A percentile compares a stretch with the other conserved stretches of the same genome.
Evolutionary conservation across 768 basidiomycete species (phyloP).

Genomic region (Russula emetica): DNA sequence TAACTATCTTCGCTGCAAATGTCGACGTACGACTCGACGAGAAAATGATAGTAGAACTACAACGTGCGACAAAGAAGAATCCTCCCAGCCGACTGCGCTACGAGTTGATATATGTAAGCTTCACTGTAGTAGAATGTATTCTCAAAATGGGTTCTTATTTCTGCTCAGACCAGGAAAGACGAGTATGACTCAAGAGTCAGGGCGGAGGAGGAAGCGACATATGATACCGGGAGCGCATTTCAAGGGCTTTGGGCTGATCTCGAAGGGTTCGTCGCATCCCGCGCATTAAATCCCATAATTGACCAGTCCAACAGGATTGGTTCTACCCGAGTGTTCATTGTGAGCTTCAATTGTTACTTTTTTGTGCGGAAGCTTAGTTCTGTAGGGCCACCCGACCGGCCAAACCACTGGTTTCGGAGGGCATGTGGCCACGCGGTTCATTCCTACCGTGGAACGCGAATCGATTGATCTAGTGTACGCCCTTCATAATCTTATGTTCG

Average conservation of each 20-base stretch:
- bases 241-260: slow-evolving; percentile 83
- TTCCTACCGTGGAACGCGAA: no score
- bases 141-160: neutral
- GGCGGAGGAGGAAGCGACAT: slow-evolving; percentile 48
- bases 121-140: slow-evolving; percentile 6
- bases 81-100: slow-evolving; percentile 72
- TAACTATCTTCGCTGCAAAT: slow-evolving; percentile 63
- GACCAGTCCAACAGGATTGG: no score
- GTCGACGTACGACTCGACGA: slow-evolving; percentile 64
- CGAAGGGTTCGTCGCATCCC: slow-evolving; percentile 59
- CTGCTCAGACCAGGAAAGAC: slow-evolving; percentile 66
- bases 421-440: no score
- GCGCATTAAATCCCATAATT: no score
- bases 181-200: slow-evolving; percentile 81
- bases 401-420: no score
- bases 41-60: slow-evolving; percentile 70
- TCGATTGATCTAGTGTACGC: no score
- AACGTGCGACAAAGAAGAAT: slow-evolving; percentile 92
- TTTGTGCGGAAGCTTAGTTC: no score
- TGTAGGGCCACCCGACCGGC: no score
- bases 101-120: slow-evolving; percentile 76
- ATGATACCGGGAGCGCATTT: slow-evolving; percentile 74
- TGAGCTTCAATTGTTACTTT: no score
- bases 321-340: no score
- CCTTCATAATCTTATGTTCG: no score